These are phyloP conservation scores for Wickerhamiella azymoides DNA, from an alignment of 805 yeast genomes.

Conservation along the genomic window DNA sequence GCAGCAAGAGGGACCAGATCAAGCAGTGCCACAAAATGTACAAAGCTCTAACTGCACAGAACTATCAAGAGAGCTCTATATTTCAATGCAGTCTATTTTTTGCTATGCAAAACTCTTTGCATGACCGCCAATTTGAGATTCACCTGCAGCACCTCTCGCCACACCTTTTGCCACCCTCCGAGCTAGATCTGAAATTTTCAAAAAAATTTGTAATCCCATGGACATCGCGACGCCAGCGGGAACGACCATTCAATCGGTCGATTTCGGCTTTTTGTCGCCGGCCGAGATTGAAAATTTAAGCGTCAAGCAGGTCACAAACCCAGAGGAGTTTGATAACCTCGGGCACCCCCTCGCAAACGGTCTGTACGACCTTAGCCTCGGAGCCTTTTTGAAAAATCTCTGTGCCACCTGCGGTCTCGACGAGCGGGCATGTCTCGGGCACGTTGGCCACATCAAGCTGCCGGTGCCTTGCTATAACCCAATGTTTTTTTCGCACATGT, in stretches of 20 bases:
- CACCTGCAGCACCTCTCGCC: too few relatives aligned
- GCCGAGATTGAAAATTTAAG: conserved; percentile 75
- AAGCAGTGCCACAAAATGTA: too few relatives aligned
- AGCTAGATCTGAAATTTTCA: neutral
- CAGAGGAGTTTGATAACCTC: conserved; percentile 86
- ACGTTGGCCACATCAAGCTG: conserved; percentile 92
- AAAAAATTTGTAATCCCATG: conserved; percentile 33
- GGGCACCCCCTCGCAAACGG: conserved; percentile 96
- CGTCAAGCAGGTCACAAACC: conserved; percentile 90
- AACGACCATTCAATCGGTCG: conserved; percentile 82
- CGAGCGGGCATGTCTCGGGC: conserved; percentile 93
- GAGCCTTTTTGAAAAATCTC: conserved; percentile 78
- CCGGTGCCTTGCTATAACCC: conserved; percentile 96
- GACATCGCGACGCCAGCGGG: conserved; percentile 96
- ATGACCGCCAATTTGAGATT: too few relatives aligned
- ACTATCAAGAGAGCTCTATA: too few relatives aligned
- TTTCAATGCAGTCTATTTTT: too few relatives aligned
- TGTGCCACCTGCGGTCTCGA: conserved; percentile 95
- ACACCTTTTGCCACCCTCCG: neutral
- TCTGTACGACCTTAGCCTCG: conserved; percentile 84
- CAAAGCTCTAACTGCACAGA: too few relatives aligned
- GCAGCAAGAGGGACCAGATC: too few relatives aligned
- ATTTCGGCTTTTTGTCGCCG: conserved; percentile 71
- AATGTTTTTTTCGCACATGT: conserved; percentile 81
- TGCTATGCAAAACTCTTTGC: too few relatives aligned